Percentiles rank a stretch among this genome's conserved stretches.
These are phyloP conservation scores for Viola odorata DNA, from an alignment of 345 rosid species.

Conservation along the genomic window DNA sequence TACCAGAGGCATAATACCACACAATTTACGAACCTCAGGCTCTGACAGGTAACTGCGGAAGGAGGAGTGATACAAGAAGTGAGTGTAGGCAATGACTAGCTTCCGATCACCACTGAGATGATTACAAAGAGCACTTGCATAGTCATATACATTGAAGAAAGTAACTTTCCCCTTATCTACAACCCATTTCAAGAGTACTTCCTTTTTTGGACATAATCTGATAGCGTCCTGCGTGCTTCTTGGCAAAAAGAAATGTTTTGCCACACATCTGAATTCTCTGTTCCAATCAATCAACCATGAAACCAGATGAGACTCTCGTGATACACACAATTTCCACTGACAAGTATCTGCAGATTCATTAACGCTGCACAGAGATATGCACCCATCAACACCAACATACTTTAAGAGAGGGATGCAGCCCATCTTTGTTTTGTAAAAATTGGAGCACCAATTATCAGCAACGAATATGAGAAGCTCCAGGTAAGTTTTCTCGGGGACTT, in stretches of 20 bases:
- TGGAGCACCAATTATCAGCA: conserved; percentile 44
- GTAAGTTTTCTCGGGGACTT: conserved; percentile 47
- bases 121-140: conserved; percentile 21
- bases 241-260: conserved; percentile 43
- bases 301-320: neutral
- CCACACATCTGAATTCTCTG: conserved; percentile 34
- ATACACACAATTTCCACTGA: conserved; percentile 16
- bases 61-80: conserved; percentile 48
- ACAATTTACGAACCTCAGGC: conserved; percentile 18
- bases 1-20: conserved; percentile 45
- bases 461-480: conserved; percentile 43
- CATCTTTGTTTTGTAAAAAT: conserved; percentile 30
- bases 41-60: conserved; percentile 14
- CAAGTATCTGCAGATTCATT: conserved; percentile 1
- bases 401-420: conserved; percentile 43
- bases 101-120: conserved; percentile 22
- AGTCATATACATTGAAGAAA: conserved; percentile 19
- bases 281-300: conserved; percentile 60
- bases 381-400: conserved; percentile 34
- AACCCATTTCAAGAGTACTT: conserved; percentile 40
- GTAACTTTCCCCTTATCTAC: conserved; percentile 4
- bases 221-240: conserved; percentile 31
- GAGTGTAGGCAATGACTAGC: conserved; percentile 43
- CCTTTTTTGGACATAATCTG: conserved; percentile 11
- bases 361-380: conserved; percentile 31